phyloP scores from a whole-genome alignment of 257 asterid genomes.

The Plantago ovata region DNA sequence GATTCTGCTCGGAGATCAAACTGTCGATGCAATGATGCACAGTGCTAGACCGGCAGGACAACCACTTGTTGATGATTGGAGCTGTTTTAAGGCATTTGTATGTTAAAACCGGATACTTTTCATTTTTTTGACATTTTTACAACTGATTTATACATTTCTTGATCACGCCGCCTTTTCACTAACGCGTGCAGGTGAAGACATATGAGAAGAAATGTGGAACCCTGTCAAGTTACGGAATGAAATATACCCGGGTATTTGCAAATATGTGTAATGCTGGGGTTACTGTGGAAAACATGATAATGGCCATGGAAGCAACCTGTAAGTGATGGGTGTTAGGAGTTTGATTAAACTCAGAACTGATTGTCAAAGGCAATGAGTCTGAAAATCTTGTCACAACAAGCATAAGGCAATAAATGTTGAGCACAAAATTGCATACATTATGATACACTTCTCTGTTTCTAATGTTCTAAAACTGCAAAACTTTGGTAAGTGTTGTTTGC shows the following conservation, averaged over 20 bases:
- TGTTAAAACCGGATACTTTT: too few relatives aligned
- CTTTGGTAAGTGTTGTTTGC: too few relatives aligned
- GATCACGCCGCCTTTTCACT: neutral
- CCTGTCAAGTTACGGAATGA: slow-evolving; percentile 22
- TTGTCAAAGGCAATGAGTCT: neutral
- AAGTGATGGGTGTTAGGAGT: neutral
- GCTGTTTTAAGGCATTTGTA: slow-evolving; percentile 23
- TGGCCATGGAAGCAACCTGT: slow-evolving; percentile 24
- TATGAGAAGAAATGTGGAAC: slow-evolving; percentile 26
- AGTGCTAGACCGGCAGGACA: slow-evolving; percentile 20
- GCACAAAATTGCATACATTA: too few relatives aligned
- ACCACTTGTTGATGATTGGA: slow-evolving; percentile 29
- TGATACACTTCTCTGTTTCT: too few relatives aligned
- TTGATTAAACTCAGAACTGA: too few relatives aligned
- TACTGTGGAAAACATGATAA: slow-evolving; percentile 13
- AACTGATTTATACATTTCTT: too few relatives aligned
- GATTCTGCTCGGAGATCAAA: slow-evolving; percentile 2
- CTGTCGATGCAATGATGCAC: slow-evolving; percentile 7
- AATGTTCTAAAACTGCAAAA: too few relatives aligned
- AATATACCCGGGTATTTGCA: slow-evolving; percentile 20
- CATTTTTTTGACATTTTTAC: too few relatives aligned
- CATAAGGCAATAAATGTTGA: too few relatives aligned
- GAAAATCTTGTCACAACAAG: too few relatives aligned
- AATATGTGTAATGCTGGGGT: slow-evolving; percentile 25
- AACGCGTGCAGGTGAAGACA: slow-evolving; percentile 15